phyloP scores from a whole-genome alignment of 1,284 basidiomycete species.

The Pterulicium gracile region DNA sequence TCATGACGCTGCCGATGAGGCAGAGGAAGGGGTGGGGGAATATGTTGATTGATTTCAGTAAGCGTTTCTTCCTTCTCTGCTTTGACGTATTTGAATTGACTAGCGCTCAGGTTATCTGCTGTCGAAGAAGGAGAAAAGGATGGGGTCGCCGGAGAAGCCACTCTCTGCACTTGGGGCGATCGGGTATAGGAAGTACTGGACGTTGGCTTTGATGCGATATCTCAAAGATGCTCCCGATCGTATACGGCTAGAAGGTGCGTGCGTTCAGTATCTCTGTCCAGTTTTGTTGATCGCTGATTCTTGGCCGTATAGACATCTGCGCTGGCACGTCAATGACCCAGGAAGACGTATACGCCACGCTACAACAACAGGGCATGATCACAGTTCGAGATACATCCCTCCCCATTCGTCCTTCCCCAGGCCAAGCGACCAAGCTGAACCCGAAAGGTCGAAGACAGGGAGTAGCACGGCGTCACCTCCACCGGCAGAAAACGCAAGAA shows the following conservation, averaged over 20 bases:
- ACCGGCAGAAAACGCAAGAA: constrained; percentile 44
- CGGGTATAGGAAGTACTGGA: constrained; percentile 96
- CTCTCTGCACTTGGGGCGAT: constrained; percentile 84
- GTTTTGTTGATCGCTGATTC: constrained; percentile 6
- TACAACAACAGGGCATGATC: constrained; percentile 78
- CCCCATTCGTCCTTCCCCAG: constrained; percentile 51
- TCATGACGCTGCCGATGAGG: constrained; percentile 95
- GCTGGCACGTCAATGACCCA: constrained; percentile 82
- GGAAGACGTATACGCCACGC: constrained; percentile 77
- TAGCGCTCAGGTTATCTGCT: constrained; percentile 91
- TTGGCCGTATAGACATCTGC: constrained; percentile 67
- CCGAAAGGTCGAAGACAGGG: constrained; percentile 62
- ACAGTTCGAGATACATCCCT: constrained; percentile 41
- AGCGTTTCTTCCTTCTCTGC: constrained; percentile 23
- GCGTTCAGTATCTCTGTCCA: constrained; percentile 12
- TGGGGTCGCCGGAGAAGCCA: constrained; percentile 89
- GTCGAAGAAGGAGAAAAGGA: constrained; percentile 86
- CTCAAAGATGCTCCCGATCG: constrained; percentile 50
- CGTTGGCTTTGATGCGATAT: constrained; percentile 79
- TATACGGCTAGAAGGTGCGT: constrained; percentile 69
- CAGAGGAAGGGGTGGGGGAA: constrained; percentile 95
- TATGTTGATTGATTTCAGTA: constrained; percentile 93
- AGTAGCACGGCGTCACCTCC: constrained; percentile 47
- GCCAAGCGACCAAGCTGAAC: constrained; percentile 56
- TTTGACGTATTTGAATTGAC: not conserved